A percentile compares a stretch with the other conserved stretches of the same genome.
Evolutionary conservation across 768 basidiomycete genomes (phyloP).

Genomic region (Calocybe gangraenosa): DNA sequence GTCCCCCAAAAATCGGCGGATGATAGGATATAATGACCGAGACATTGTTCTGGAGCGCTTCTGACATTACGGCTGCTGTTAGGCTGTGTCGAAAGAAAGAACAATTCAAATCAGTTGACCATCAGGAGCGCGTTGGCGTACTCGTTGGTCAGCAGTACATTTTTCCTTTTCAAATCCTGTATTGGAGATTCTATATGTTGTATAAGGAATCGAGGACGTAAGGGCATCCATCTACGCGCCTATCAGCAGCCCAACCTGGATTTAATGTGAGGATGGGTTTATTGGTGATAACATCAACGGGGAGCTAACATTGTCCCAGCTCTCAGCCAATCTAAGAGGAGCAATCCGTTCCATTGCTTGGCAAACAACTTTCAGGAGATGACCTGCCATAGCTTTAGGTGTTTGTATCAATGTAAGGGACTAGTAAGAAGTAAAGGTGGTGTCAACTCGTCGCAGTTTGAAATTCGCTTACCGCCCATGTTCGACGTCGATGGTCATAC

Average conservation of each 20-base stretch:
- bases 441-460: too few relatives aligned
- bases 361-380: slow-evolving; percentile 48
- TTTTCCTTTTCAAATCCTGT: slow-evolving; percentile 38
- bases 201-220: neutral
- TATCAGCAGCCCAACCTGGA: slow-evolving; percentile 69
- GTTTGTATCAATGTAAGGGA: too few relatives aligned
- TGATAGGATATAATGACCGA: slow-evolving; percentile 81
- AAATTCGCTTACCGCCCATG: too few relatives aligned
- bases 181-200: slow-evolving; percentile 49
- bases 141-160: slow-evolving; percentile 71
- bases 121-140: slow-evolving; percentile 23
- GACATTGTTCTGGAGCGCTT: slow-evolving; percentile 58
- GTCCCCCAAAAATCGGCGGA: slow-evolving; percentile 74
- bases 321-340: slow-evolving; percentile 79
- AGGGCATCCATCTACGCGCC: slow-evolving; percentile 36
- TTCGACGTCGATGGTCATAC: too few relatives aligned
- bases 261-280: slow-evolving; percentile 7
- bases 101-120: neutral
- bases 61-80: slow-evolving; percentile 64
- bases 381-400: slow-evolving; percentile 24
- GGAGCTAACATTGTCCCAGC: slow-evolving; percentile 88
- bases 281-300: slow-evolving; percentile 3
- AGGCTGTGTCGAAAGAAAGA: slow-evolving; percentile 41
- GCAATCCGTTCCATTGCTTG: slow-evolving; percentile 81
- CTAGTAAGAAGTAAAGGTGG: too few relatives aligned